Base-by-base conservation (phyloP, 192 early-diverging fungal species). In the Umbelopsis isabellina region DNA sequence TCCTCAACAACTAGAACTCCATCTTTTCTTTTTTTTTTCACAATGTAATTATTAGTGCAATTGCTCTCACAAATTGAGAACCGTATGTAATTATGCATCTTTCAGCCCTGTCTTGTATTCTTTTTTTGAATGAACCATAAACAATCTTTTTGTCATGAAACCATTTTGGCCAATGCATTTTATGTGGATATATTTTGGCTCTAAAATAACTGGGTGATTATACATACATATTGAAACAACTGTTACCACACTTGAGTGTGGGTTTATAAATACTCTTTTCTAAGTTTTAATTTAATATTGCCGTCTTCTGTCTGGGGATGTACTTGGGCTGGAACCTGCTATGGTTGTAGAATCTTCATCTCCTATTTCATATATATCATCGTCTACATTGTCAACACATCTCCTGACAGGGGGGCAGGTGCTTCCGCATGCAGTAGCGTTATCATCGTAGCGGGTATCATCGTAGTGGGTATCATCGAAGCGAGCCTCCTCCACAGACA, bases 71-170 rank as follows among this genome's bases (percentile, higher is more conserved):
- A 35, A n/a, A 37, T 35, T 61, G 55, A 61, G 55, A 11, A 61
- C 18, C 55, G 55, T 61, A 61, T 61, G 27, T 61, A 61, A 61
- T 58, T 61, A 61, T 35, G 55, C 25, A 61, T 35, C 15, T 61
- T 61, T 33, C 30, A n/a, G 25, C 33, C 33, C 25, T 33, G 18
- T 61, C 55, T 35, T 61, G 15, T 35, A 18, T 35, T 52, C 13
- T 61, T 61, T 30, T 33, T 7, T 25, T 58, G 23, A 37, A 11
- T 11, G 16, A 4, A 15, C 16, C 33, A 61, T 30, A 61, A 35
- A 35, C 27, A 8, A 4, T 13, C 27, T 35, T 23, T 30, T 23
- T 53, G 22, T 12, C 55, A 33, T n/a, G 4, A 8, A 2, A 4
- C 15, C 48, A 16, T 41, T 41, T 5, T 6, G 6, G 37, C 10